Evolutionary conservation across 2,329 filamentous ascomycete species (phyloP), one percentile per base, ranked within the genome.

Genomic region (Sporothrix pseudoabietina): DNA sequence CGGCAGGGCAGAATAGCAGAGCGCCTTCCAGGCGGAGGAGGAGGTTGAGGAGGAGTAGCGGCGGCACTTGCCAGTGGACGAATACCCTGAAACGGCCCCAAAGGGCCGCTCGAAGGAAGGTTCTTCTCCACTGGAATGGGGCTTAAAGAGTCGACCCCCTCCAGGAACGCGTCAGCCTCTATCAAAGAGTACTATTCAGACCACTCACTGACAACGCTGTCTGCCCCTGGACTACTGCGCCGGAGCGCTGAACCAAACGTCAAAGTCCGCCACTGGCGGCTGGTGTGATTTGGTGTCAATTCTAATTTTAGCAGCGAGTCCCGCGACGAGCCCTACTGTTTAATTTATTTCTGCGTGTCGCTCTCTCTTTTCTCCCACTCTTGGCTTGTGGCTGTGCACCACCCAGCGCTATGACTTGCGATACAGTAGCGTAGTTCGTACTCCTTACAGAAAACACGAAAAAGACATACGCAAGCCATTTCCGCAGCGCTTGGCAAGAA

Each of bases 81-180:
- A 47, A 5, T 5, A 49, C 26, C 4, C 22, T 66, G 63, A 49
- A 66, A 49, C 22, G 30, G 39, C 12, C 9, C 41, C 22, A 10
- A 7, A 55, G 9, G n/a, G n/a, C 1, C 52, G 19, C 6, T 2
- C 6, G 4, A 22, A n/a, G 12, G 19, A 54, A 12, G 6, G 7
- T 44, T 44, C 41, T 44, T 30, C 63, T 49, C 63, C 63, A 52
- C 63, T 49, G 63, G 44, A 52, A 68, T 68, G 63, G 26, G n/a
- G 32, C 3, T 55, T n/a, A 8, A 5, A 44, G 16, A 8, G 6
- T 35, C 32, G n/a, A 22, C 63, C 63, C 22, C 30, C 44, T 52
- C 14, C 41, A 52, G 44, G 63, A 68, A 68, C 63, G 63, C 63
- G 63, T 68, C 63, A 68, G 44, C 63, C 63, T 52, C 44, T n/a